Conservation (phyloP, 805 yeast species). For the Grigorovia humatica region DNA sequence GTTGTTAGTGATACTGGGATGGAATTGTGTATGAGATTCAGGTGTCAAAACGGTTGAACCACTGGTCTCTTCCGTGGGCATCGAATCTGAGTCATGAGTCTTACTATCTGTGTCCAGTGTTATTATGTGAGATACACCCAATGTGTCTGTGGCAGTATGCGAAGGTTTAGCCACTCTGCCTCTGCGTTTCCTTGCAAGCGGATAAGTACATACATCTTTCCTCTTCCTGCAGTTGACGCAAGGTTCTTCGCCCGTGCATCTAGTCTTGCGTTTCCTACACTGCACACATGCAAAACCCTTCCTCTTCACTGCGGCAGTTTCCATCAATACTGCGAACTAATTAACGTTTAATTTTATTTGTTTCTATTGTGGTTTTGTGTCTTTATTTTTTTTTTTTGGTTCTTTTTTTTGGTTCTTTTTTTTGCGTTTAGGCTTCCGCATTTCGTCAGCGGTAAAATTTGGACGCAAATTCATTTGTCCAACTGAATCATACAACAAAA, state of each 20-base stretch:
- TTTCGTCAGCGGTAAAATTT: no score
- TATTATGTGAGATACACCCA: no score
- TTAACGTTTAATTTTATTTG: not conserved
- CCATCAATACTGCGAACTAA: not conserved
- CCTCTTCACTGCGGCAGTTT: slow-evolving; percentile 4
- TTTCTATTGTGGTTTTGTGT: no score
- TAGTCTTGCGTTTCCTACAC: slow-evolving; percentile 19
- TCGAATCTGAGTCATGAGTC: no score
- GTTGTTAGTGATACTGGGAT: no score
- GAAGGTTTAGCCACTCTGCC: not conserved
- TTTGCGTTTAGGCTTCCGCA: no score
- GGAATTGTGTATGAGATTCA: not conserved
- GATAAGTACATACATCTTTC: slow-evolving; percentile 7
- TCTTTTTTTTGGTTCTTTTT: no score
- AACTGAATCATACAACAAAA: not conserved
- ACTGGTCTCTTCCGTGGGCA: no score
- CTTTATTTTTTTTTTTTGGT: no score
- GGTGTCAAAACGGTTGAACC: not conserved
- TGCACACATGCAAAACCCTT: slow-evolving; percentile 16
- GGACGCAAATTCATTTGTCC: not conserved
- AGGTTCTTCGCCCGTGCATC: slow-evolving; percentile 18
- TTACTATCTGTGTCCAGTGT: no score
- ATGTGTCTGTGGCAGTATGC: no score
- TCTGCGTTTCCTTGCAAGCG: not conserved
- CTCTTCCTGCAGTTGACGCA: slow-evolving; percentile 14